Evolutionary conservation across 345 rosid genomes (phyloP).

Genomic region (Murraya koenigii): DNA sequence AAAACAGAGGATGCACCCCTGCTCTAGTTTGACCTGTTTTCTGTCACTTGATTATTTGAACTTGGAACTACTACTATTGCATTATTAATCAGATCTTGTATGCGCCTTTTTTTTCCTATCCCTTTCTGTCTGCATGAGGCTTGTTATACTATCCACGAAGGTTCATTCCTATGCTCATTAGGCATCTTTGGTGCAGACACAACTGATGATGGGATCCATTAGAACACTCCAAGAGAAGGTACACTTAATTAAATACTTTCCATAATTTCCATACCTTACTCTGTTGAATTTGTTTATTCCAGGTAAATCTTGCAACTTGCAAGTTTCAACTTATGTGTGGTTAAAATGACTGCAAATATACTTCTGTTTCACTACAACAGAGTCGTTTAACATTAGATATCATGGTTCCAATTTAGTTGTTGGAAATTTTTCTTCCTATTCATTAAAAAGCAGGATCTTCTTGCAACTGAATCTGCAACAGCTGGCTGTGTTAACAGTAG

Average conservation of each 20-base stretch:
- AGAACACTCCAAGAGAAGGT: slow-evolving; percentile 45
- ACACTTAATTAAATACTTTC: background rate
- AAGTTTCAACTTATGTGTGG: background rate
- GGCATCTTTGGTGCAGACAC: slow-evolving; percentile 26
- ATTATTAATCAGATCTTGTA: background rate
- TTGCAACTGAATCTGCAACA: background rate
- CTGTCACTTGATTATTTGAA: background rate
- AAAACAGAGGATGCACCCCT: background rate
- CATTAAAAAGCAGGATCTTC: background rate
- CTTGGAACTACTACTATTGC: background rate
- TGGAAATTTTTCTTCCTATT: background rate
- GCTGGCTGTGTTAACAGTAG: background rate
- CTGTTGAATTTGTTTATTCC: background rate
- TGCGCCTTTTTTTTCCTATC: background rate
- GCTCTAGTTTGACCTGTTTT: background rate
- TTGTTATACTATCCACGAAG: background rate
- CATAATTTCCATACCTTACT: background rate
- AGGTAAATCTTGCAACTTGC: background rate
- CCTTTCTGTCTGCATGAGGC: background rate
- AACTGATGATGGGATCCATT: slow-evolving; percentile 30
- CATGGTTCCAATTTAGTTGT: background rate
- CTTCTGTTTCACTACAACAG: background rate
- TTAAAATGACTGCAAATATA: background rate
- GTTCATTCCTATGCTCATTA: background rate
- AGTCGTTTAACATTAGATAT: background rate